A percentile compares a stretch with the other conserved stretches of the same genome.
Evolutionary conservation across 345 rosid genomes (phyloP).

Genomic region (Lepidium aucheri): DNA sequence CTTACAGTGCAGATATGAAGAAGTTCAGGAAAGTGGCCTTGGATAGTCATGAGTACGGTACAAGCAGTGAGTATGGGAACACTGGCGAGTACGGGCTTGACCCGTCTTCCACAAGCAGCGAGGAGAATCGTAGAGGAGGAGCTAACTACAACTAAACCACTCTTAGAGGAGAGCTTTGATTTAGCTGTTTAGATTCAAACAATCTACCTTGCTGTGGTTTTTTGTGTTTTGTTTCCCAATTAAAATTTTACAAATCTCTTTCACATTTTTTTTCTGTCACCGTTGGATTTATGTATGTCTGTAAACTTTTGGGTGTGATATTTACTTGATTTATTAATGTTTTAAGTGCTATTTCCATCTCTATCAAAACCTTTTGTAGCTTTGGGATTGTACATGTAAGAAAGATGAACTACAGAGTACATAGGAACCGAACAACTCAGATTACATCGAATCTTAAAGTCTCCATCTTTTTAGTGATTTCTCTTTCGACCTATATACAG

Average conservation of each 20-base stretch:
- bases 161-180: conserved; percentile 13
- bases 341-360: not conserved
- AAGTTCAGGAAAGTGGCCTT: conserved; percentile 64
- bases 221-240: not conserved
- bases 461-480: not conserved
- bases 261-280: not conserved
- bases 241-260: not conserved
- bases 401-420: not conserved
- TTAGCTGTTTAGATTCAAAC: conserved; percentile 22
- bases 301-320: conserved; percentile 13
- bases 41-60: conserved; percentile 55
- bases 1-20: conserved; percentile 64
- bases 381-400: not conserved
- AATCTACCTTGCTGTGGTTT: conserved; percentile 8
- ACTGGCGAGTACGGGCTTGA: conserved; percentile 43
- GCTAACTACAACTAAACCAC: conserved; percentile 15
- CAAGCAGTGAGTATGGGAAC: conserved; percentile 48
- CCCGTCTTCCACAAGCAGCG: conserved; percentile 64
- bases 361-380: not conserved
- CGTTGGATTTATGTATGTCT: conserved; percentile 13
- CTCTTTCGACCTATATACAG: not conserved
- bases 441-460: not conserved
- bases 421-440: not conserved
- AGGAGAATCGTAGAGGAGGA: conserved; percentile 17
- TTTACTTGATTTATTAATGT: conserved; percentile 14